phyloP scores from a whole-genome alignment of 2,329 filamentous ascomycete species.

The Alternaria sp. region DNA sequence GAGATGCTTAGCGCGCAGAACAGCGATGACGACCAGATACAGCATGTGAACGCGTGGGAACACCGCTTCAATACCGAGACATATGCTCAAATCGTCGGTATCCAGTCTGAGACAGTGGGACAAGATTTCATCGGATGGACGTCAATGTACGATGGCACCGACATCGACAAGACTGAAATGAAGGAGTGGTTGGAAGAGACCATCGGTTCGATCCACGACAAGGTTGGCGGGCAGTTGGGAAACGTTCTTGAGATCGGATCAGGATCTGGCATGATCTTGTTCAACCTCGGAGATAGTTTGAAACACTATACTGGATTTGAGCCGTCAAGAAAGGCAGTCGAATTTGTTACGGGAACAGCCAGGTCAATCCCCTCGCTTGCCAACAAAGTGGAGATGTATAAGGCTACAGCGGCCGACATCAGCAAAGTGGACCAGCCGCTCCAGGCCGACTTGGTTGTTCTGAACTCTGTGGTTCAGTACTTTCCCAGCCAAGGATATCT shows the following conservation, averaged over 20 bases:
- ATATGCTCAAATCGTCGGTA: neutral
- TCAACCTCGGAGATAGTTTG: conserved; percentile 12
- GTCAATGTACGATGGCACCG: conserved; percentile 19
- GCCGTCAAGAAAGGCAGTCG: neutral
- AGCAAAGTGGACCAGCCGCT: neutral
- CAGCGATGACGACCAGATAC: neutral
- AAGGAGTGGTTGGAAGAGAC: conserved; percentile 23
- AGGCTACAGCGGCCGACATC: neutral
- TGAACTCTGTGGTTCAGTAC: conserved; percentile 22
- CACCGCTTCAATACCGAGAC: conserved; percentile 10
- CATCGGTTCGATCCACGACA: conserved; percentile 8
- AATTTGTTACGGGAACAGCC: neutral
- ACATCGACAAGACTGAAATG: conserved; percentile 19
- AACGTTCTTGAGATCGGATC: conserved; percentile 18
- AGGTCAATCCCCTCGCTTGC: conserved; percentile 8
- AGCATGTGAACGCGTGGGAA: conserved; percentile 13
- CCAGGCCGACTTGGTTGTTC: conserved; percentile 2
- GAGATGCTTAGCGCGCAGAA: no score
- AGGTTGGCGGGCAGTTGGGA: neutral
- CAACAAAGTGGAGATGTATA: conserved; percentile 4
- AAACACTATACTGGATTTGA: neutral
- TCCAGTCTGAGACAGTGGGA: conserved; percentile 7
- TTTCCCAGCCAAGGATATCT: conserved; percentile 23
- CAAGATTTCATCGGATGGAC: conserved; percentile 20
- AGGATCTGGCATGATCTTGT: conserved; percentile 21